Evolutionary conservation across 805 yeast species (phyloP).

Genomic region (Pichia exigua): DNA sequence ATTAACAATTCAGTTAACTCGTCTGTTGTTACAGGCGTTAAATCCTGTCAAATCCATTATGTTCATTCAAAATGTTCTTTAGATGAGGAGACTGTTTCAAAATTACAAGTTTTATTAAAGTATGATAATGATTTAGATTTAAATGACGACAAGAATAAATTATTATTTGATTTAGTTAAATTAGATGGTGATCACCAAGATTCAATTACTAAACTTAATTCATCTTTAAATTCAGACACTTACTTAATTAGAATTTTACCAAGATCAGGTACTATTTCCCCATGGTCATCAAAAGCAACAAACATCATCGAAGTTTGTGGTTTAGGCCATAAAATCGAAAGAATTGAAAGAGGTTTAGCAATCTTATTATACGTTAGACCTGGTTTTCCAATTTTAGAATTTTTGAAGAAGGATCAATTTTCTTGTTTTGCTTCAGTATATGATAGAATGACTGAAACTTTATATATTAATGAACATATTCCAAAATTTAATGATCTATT

Average conservation of each 20-base stretch:
- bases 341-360: constrained; percentile 89
- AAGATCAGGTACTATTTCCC: constrained; percentile 92
- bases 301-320: constrained; percentile 90
- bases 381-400: constrained; percentile 58
- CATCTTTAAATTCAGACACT: constrained; percentile 33
- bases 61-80: constrained; percentile 46
- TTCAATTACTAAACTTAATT: constrained; percentile 7
- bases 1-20: constrained; percentile 65
- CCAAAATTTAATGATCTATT: constrained; percentile 69
- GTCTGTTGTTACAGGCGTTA: constrained; percentile 60
- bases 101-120: constrained; percentile 56
- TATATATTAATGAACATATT: constrained; percentile 45
- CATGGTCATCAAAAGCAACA: constrained; percentile 99
- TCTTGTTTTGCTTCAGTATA: constrained; percentile 63
- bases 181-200: constrained; percentile 22
- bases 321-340: constrained; percentile 55
- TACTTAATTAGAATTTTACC: constrained; percentile 75
- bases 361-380: constrained; percentile 62
- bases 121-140: constrained; percentile 65
- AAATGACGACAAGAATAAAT: constrained; percentile 29
- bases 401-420: constrained; percentile 39
- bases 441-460: constrained; percentile 90
- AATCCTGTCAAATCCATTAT: constrained; percentile 75
- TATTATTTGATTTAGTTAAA: constrained; percentile 20
- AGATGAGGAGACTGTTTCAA: constrained; percentile 33